Percentiles rank a stretch among this genome's conserved stretches.
These are phyloP conservation scores for Medicago lupulina DNA, from an alignment of 306 rosid species.

Conservation along the genomic window DNA sequence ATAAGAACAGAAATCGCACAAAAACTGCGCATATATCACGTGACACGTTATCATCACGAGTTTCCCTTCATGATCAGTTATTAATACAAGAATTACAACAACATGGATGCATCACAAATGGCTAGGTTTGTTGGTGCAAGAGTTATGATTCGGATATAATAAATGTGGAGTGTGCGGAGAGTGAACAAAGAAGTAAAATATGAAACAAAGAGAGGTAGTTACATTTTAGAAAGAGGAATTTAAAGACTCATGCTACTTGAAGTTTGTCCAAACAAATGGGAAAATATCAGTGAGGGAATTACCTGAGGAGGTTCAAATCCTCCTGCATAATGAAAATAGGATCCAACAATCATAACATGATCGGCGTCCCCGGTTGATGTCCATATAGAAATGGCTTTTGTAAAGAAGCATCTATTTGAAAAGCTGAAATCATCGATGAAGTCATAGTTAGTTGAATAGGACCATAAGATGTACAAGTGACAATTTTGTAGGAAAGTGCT, in stretches of 20 bases:
- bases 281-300: conserved; percentile 22
- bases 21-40: neutral
- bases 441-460: conserved; percentile 29
- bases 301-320: conserved; percentile 90
- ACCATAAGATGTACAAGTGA: conserved; percentile 12
- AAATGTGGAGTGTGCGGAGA: neutral
- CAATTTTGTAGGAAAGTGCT: no score
- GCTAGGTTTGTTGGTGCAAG: neutral
- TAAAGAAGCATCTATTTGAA: conserved; percentile 81
- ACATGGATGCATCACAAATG: neutral
- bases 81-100: neutral
- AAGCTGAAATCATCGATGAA: conserved; percentile 55
- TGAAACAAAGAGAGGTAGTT: neutral
- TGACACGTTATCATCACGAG: neutral
- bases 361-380: conserved; percentile 83
- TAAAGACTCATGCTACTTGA: conserved; percentile 11
- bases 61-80: neutral
- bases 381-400: conserved; percentile 86
- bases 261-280: conserved; percentile 17
- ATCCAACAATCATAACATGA: conserved; percentile 76
- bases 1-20: neutral
- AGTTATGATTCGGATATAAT: neutral
- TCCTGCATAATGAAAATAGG: conserved; percentile 82
- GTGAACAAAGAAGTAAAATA: neutral
- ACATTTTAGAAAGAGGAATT: conserved; percentile 6